A percentile compares a stretch with the other conserved stretches of the same genome.
Evolutionary conservation across 495 filamentous ascomycete species (phyloP).

Genomic region (Monascus purpureus): DNA sequence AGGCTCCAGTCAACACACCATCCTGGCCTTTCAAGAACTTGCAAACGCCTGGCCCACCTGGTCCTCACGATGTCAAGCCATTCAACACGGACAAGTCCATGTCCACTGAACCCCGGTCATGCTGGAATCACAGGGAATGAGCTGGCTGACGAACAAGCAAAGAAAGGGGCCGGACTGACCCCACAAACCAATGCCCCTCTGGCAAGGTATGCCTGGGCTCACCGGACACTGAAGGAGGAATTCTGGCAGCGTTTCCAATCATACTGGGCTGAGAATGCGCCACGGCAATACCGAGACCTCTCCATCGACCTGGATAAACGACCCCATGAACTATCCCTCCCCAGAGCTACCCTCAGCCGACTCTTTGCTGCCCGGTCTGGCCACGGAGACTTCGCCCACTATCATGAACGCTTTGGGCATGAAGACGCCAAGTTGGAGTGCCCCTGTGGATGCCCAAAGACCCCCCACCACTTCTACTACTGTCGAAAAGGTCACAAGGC

Average conservation of each 20-base stretch:
- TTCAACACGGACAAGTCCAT: too few relatives aligned
- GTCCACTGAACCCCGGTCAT: neutral
- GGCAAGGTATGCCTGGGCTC: neutral
- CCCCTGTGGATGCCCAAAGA: neutral
- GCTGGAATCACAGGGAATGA: neutral
- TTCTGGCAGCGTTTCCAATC: neutral
- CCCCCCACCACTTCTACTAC: neutral
- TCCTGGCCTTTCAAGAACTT: too few relatives aligned
- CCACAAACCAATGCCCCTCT: neutral
- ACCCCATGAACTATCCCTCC: neutral
- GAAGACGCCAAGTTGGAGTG: neutral
- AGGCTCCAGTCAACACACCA: too few relatives aligned
- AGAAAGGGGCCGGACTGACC: neutral
- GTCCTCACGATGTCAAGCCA: too few relatives aligned
- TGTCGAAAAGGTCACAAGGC: too few relatives aligned
- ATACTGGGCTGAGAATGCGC: neutral
- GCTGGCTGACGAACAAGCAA: neutral
- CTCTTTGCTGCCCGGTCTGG: neutral
- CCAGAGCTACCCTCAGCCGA: neutral
- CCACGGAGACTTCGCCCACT: neutral
- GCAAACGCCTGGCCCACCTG: too few relatives aligned
- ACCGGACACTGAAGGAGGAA: neutral
- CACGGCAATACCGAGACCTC: neutral
- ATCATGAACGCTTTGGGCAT: neutral
- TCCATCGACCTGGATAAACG: neutral